These are phyloP conservation scores for Triticum dicoccoides DNA, from an alignment of 176 grass and related monocot genomes.

Conservation along the genomic window DNA sequence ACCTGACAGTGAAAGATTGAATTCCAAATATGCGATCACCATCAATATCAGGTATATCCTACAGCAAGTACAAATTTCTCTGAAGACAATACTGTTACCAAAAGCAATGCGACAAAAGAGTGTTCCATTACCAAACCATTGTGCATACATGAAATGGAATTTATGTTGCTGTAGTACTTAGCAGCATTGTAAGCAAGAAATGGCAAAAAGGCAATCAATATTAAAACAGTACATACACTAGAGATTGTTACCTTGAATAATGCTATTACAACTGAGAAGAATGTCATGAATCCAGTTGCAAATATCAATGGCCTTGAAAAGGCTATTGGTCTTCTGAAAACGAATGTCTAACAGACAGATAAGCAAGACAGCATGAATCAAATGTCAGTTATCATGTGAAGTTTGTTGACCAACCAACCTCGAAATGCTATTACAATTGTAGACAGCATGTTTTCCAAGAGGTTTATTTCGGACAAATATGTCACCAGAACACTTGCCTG, in stretches of 20 bases:
- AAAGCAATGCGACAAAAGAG: background rate
- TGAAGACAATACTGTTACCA: background rate
- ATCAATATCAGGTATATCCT: slow-evolving; percentile 98
- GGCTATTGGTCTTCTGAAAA: slow-evolving; percentile 65
- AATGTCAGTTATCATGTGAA: slow-evolving; percentile 12
- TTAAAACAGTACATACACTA: background rate
- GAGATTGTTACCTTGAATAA: slow-evolving; percentile 74
- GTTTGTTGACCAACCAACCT: background rate
- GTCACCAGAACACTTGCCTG: slow-evolving; percentile 40
- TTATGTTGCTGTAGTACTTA: background rate
- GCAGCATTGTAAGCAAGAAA: too few species aligned
- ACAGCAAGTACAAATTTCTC: background rate
- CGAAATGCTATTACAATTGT: too few species aligned
- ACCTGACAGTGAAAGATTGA: slow-evolving; percentile 69
- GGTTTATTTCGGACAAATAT: background rate
- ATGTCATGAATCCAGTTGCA: slow-evolving; percentile 94
- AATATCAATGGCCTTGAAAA: slow-evolving; percentile 79
- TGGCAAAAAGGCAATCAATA: background rate
- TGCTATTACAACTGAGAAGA: slow-evolving; percentile 99
- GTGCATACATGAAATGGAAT: background rate
- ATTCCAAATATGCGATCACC: slow-evolving; percentile 91
- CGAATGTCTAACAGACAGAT: slow-evolving; percentile 58
- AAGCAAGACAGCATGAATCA: background rate
- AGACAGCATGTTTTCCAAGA: too few species aligned
- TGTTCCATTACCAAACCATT: background rate